These are phyloP conservation scores for Ailanthus altissimus DNA, from an alignment of 345 rosid species.

Conservation along the genomic window DNA sequence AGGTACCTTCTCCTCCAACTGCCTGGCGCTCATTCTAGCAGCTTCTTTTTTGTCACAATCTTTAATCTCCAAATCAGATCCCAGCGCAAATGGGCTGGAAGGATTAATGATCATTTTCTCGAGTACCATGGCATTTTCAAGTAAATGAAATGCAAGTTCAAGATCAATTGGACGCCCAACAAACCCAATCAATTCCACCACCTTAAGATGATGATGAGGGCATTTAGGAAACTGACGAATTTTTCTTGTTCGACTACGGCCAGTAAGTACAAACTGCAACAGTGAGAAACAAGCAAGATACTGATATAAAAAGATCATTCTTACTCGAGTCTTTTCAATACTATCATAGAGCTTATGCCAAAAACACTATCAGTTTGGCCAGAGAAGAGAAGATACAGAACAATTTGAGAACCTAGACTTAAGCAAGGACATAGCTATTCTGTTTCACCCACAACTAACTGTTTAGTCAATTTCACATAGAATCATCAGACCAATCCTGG, in stretches of 20 bases:
- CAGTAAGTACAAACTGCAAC: background rate
- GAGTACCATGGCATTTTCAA: background rate
- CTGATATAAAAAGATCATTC: too few species aligned
- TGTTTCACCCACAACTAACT: too few species aligned
- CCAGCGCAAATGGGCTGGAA: background rate
- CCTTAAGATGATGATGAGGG: background rate
- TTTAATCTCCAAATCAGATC: background rate
- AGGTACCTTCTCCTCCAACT: background rate
- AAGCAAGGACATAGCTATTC: too few species aligned
- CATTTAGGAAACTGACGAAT: background rate
- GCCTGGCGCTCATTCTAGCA: background rate
- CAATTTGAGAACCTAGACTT: too few species aligned
- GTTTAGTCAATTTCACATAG: background rate
- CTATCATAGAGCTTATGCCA: too few species aligned
- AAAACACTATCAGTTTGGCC: too few species aligned
- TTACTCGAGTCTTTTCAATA: too few species aligned
- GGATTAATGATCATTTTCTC: constrained; percentile 11
- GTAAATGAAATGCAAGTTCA: background rate
- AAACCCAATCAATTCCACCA: constrained; percentile 2
- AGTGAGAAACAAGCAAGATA: background rate
- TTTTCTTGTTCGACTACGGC: background rate
- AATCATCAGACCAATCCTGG: background rate
- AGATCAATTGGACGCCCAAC: background rate
- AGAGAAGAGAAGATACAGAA: too few species aligned
- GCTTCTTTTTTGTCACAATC: background rate